A percentile compares a stretch with the other conserved stretches of the same genome.
Evolutionary conservation across 768 basidiomycete species (phyloP).

Genomic region (Termitomyces heimii): DNA sequence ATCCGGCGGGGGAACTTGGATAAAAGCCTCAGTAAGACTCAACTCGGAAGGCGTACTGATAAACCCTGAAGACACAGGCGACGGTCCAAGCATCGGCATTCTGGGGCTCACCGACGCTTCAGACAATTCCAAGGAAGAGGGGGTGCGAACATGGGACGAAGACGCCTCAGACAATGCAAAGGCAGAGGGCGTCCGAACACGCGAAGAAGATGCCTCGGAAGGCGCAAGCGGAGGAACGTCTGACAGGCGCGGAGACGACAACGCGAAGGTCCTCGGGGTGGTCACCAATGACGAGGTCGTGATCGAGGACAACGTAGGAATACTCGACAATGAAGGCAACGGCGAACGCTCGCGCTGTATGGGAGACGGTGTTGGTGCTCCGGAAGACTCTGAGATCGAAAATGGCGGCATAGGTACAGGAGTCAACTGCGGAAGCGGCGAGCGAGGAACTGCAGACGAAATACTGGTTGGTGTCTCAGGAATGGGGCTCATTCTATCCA

Average conservation of each 20-base stretch:
- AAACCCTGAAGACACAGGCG: background rate
- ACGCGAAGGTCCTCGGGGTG: conserved; percentile 4
- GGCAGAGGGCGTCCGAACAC: conserved; percentile 10
- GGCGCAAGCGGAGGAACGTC: conserved; percentile 2
- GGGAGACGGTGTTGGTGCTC: conserved; percentile 27
- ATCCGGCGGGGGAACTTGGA: background rate
- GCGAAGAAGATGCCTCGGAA: conserved; percentile 5
- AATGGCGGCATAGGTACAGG: conserved; percentile 30
- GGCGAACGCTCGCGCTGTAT: conserved; percentile 13
- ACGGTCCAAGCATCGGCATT: conserved; percentile 1
- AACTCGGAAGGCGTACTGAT: conserved; percentile 1
- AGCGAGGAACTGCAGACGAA: conserved; percentile 21
- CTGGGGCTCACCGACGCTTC: conserved; percentile 22
- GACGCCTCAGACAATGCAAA: conserved; percentile 10
- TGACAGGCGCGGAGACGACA: background rate
- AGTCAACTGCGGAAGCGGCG: conserved; percentile 31
- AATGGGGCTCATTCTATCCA: conserved; percentile 38
- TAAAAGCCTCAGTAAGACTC: background rate
- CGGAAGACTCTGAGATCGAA: conserved; percentile 24
- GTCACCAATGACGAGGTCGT: conserved; percentile 4
- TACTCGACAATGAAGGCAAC: background rate
- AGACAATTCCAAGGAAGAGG: conserved; percentile 25
- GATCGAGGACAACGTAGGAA: conserved; percentile 4
- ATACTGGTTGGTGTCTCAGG: conserved; percentile 30
- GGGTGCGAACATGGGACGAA: conserved; percentile 4